Conservation (phyloP, 1,284 basidiomycete genomes). For the Fomitiporia mediterranea region DNA sequence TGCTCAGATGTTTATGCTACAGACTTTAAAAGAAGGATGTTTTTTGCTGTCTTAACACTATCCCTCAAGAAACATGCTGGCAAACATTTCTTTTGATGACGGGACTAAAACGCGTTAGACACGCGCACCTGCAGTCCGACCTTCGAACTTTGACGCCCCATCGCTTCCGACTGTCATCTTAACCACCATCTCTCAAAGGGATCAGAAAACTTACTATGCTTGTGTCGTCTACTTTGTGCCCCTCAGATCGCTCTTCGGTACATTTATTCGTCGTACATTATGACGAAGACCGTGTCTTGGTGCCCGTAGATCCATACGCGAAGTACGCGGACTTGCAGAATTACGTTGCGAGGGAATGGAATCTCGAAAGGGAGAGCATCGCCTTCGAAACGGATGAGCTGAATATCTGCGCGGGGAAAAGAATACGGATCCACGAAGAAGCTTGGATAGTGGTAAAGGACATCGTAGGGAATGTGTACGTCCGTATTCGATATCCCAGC, state of each 20-base stretch:
- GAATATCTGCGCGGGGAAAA: slow-evolving; percentile 14
- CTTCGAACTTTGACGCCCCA: too few species aligned
- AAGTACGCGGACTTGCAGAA: slow-evolving; percentile 10
- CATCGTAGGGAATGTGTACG: slow-evolving; percentile 16
- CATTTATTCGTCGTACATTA: slow-evolving; percentile 8
- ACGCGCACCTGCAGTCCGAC: too few species aligned
- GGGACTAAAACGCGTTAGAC: too few species aligned
- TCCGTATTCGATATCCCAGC: not conserved
- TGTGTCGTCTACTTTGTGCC: slow-evolving; percentile 10
- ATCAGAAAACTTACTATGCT: slow-evolving; percentile 2
- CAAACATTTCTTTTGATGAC: too few species aligned
- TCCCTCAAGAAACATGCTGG: too few species aligned
- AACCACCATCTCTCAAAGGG: not conserved
- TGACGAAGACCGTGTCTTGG: slow-evolving; percentile 10
- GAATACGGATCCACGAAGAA: slow-evolving; percentile 15
- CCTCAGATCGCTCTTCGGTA: slow-evolving; percentile 3
- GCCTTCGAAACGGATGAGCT: slow-evolving; percentile 18
- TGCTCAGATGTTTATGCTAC: too few species aligned
- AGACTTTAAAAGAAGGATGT: too few species aligned
- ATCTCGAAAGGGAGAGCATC: not conserved
- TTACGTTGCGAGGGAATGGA: slow-evolving; percentile 13
- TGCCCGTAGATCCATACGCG: slow-evolving; percentile 11
- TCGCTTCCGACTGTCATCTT: too few species aligned
- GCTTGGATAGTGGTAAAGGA: slow-evolving; percentile 16
- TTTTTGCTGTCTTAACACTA: too few species aligned